Percentiles rank a stretch among this genome's conserved stretches.
Evolutionary conservation across 176 grass and related monocot species (phyloP).

Genomic region (Rhynchospora breviuscula): DNA sequence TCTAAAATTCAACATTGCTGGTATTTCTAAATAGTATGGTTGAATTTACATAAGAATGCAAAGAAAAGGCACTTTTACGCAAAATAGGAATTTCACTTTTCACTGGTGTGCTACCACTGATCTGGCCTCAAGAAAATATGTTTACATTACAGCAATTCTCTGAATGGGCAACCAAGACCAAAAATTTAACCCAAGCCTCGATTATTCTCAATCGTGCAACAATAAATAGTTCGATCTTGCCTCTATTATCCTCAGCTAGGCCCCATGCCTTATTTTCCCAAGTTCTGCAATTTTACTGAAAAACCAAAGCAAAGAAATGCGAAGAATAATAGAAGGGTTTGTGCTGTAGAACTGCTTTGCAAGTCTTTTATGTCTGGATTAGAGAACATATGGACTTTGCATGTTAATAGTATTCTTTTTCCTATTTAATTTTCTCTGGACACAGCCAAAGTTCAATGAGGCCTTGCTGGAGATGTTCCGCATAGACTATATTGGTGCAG

Average conservation of each 20-base stretch:
- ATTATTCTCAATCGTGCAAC: not conserved
- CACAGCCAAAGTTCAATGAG: conserved; percentile 73
- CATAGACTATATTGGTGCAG: conserved; percentile 63
- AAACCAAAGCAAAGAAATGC: not conserved
- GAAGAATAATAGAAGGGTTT: not conserved
- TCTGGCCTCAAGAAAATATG: not conserved
- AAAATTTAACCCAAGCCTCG: not conserved
- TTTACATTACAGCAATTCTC: not conserved
- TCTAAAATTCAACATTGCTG: not conserved
- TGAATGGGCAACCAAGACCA: not conserved
- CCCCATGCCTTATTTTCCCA: not conserved
- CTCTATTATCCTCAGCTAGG: not conserved
- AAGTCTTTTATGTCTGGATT: not conserved
- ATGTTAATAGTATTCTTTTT: conserved; percentile 9
- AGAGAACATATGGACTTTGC: not conserved
- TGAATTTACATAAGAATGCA: not conserved
- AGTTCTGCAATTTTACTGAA: not conserved
- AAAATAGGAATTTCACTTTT: not conserved
- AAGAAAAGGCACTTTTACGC: not conserved
- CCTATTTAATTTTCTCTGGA: conserved; percentile 11
- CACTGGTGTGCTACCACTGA: not conserved
- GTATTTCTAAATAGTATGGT: not conserved
- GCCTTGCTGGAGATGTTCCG: conserved; percentile 74
- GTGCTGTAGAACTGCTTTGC: not conserved
- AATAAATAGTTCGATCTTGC: not conserved